phyloP scores from a whole-genome alignment of 305 asterid genomes.

The Fraxinus xanthoxyloides region DNA sequence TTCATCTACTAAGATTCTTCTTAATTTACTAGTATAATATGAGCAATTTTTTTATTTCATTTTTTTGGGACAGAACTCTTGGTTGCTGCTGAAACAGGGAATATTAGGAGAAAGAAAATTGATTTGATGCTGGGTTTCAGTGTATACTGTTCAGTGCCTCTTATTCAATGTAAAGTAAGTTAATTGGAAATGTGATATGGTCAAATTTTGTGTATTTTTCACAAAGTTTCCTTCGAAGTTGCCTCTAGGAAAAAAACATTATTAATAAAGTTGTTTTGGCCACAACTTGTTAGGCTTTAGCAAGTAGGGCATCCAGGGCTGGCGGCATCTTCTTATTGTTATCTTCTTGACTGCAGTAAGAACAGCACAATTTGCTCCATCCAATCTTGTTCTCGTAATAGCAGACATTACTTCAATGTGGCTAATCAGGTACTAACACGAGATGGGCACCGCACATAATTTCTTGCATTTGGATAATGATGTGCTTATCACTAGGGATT shows the following conservation, averaged over 20 bases:
- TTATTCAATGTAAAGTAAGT: not conserved
- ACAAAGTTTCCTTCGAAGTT: not conserved
- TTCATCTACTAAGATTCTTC: slow-evolving; percentile 29
- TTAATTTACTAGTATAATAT: not conserved
- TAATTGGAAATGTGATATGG: not conserved
- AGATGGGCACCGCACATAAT: not conserved
- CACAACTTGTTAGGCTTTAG: slow-evolving; percentile 43
- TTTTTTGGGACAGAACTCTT: slow-evolving; percentile 21
- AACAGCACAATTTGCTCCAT: not conserved
- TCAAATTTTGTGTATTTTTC: not conserved
- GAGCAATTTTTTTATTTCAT: not conserved
- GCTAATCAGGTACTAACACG: not conserved
- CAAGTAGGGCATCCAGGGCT: slow-evolving; percentile 42
- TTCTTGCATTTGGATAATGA: not conserved
- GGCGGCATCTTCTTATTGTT: slow-evolving; percentile 48
- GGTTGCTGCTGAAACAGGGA: slow-evolving; percentile 29
- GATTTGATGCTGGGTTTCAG: not conserved
- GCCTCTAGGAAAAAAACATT: not conserved
- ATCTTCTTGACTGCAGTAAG: slow-evolving; percentile 30
- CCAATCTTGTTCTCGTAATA: slow-evolving; percentile 10
- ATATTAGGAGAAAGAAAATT: slow-evolving; percentile 9
- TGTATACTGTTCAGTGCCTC: not conserved
- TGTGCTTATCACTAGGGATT: not conserved
- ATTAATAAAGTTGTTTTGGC: slow-evolving; percentile 49
- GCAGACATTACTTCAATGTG: slow-evolving; percentile 20